Conservation (phyloP, 2,329 filamentous ascomycete species). For the Stromatinia cepivora region DNA sequence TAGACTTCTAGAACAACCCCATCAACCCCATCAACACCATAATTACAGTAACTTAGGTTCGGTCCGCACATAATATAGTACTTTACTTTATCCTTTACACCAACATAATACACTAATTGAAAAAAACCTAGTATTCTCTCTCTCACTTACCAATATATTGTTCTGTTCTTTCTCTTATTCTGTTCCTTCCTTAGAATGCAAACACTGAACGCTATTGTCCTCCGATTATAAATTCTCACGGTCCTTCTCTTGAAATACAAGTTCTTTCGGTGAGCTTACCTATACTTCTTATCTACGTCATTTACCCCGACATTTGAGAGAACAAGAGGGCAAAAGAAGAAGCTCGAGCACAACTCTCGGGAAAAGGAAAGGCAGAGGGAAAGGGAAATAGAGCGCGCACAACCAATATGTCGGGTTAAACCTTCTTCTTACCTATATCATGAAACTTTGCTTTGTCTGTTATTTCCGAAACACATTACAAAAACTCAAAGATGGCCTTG, state of each 20-base stretch:
- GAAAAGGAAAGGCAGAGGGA: background rate
- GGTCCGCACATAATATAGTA: background rate
- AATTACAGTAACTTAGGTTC: constrained; percentile 1
- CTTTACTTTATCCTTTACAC: background rate
- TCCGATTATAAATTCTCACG: background rate
- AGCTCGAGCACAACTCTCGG: constrained; percentile 2
- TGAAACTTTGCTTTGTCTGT: constrained; percentile 8
- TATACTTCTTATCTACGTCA: constrained; percentile 15
- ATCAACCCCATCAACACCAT: background rate
- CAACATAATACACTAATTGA: background rate
- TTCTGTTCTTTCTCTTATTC: background rate
- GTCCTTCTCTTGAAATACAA: background rate
- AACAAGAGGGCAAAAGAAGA: constrained; percentile 2
- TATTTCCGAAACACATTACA: background rate
- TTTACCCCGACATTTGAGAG: constrained; percentile 8
- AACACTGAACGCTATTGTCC: background rate
- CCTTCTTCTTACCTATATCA: background rate
- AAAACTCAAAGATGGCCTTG: constrained; percentile 23
- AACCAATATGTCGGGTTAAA: constrained; percentile 22
- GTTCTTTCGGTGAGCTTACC: constrained; percentile 2
- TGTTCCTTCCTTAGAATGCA: background rate
- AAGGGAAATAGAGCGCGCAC: background rate
- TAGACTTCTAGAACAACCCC: background rate
- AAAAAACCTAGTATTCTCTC: background rate
- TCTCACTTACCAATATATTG: background rate